Evolutionary conservation across 2,329 filamentous ascomycete genomes (phyloP).

Genomic region (Akanthomyces muscarius): DNA sequence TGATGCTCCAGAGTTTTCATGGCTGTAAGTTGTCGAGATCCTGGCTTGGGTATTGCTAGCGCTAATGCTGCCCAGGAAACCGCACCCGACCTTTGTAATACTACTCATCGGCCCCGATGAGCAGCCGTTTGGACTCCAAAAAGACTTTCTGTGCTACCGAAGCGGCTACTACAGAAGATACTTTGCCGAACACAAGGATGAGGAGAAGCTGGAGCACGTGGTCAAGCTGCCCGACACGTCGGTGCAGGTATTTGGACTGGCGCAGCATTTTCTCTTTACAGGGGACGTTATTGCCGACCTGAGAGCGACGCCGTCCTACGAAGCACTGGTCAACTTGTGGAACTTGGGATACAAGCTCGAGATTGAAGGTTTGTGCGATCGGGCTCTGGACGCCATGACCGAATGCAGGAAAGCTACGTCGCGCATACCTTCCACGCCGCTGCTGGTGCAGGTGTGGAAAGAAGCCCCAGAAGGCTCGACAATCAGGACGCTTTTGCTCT

Average conservation of each 20-base stretch:
- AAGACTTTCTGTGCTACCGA: conserved; percentile 53
- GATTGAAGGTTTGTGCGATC: conserved; percentile 53
- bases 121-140: conserved; percentile 54
- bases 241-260: conserved; percentile 50
- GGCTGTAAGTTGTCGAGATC: conserved; percentile 30
- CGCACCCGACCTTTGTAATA: conserved; percentile 54
- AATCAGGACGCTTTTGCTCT: conserved; percentile 54
- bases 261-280: conserved; percentile 53
- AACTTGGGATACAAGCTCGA: conserved; percentile 50
- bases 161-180: conserved; percentile 45
- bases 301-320: conserved; percentile 46
- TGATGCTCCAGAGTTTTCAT: conserved; percentile 30
- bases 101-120: conserved; percentile 50
- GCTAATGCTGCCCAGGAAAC: conserved; percentile 35
- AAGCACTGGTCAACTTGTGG: conserved; percentile 52
- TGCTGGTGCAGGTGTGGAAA: conserved; percentile 59
- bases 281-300: conserved; percentile 41
- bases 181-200: conserved; percentile 35
- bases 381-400: conserved; percentile 53
- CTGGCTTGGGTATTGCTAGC: neutral
- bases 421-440: conserved; percentile 53
- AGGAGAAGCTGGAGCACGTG: conserved; percentile 45
- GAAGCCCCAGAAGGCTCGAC: conserved; percentile 58
- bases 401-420: conserved; percentile 51
- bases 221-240: conserved; percentile 47